These are phyloP conservation scores for Aspergillus persii DNA, from an alignment of 2,329 filamentous ascomycete species.

Conservation along the genomic window DNA sequence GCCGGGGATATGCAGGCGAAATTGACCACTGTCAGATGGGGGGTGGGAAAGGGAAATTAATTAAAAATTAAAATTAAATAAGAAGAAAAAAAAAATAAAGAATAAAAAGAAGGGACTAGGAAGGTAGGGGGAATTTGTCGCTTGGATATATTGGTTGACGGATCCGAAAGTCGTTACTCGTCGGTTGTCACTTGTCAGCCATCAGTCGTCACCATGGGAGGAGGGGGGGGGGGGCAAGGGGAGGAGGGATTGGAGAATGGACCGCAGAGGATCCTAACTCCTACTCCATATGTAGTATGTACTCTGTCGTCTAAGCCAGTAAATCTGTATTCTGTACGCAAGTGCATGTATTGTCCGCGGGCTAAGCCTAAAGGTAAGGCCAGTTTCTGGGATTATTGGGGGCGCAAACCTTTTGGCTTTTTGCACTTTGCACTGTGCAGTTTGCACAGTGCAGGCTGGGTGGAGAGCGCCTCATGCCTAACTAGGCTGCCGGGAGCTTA, in stretches of 20 bases:
- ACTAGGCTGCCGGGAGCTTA: slow-evolving; percentile 27
- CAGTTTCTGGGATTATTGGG: slow-evolving; percentile 9
- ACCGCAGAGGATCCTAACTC: slow-evolving; percentile 17
- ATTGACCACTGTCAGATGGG: slow-evolving; percentile 9
- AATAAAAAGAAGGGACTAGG: neutral
- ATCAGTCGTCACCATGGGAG: neutral
- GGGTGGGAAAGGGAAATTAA: slow-evolving; percentile 2
- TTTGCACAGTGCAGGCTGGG: slow-evolving; percentile 18
- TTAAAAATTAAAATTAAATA: no score
- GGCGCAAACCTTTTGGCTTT: neutral
- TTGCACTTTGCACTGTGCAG: no score
- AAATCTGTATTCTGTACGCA: slow-evolving; percentile 1
- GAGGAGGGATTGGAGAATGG: slow-evolving; percentile 9
- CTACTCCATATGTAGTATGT: slow-evolving; percentile 14
- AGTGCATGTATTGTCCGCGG: slow-evolving; percentile 16
- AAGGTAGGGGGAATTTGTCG: neutral
- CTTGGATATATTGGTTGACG: slow-evolving; percentile 10
- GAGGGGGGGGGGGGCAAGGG: slow-evolving; percentile 1
- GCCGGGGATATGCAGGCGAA: slow-evolving; percentile 18
- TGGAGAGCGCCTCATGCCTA: slow-evolving; percentile 24
- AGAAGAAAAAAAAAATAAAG: neutral
- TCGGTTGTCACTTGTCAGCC: neutral
- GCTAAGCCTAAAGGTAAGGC: slow-evolving; percentile 9
- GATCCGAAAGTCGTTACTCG: slow-evolving; percentile 14
- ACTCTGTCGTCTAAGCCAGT: no score